Conservation (phyloP, 75 land plant genomes). For the Ceratopteris richardii region DNA sequence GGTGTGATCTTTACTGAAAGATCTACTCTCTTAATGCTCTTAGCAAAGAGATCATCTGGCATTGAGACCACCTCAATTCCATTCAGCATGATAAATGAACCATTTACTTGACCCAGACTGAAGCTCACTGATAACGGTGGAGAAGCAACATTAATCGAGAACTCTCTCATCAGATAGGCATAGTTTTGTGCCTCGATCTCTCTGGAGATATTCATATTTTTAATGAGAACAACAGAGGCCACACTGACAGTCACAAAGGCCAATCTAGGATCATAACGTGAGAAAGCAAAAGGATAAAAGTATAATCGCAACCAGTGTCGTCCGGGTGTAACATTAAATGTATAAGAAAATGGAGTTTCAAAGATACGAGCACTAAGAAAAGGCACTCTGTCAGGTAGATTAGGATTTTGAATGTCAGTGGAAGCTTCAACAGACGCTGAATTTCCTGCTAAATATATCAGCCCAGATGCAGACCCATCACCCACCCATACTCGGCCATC, state of each 20-base stretch:
- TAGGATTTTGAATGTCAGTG: conserved; percentile 38
- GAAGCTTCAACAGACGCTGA: conserved; percentile 1
- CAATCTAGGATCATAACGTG: conserved; percentile 5
- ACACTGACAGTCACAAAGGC: conserved; percentile 31
- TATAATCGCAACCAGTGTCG: conserved; percentile 50
- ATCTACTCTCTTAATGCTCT: neutral
- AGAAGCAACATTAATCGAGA: conserved; percentile 4
- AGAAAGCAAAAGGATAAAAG: conserved; percentile 50
- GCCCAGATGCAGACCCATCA: conserved; percentile 15
- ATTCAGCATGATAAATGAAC: conserved; percentile 6
- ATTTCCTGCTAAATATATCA: neutral
- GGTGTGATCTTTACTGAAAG: neutral
- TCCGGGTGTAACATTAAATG: conserved; percentile 23
- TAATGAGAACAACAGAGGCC: conserved; percentile 6
- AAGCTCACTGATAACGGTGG: no score
- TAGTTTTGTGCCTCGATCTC: conserved; percentile 12
- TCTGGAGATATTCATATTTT: conserved; percentile 18
- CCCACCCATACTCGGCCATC: conserved; percentile 53
- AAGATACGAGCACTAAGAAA: conserved; percentile 55
- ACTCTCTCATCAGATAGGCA: conserved; percentile 7
- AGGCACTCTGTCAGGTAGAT: conserved; percentile 45
- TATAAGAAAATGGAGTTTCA: conserved; percentile 24
- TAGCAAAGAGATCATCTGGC: conserved; percentile 9
- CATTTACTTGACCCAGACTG: no score
- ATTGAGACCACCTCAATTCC: conserved; percentile 16